phyloP scores from a whole-genome alignment of 106 monocot species.

The Apostasia ramifera region DNA sequence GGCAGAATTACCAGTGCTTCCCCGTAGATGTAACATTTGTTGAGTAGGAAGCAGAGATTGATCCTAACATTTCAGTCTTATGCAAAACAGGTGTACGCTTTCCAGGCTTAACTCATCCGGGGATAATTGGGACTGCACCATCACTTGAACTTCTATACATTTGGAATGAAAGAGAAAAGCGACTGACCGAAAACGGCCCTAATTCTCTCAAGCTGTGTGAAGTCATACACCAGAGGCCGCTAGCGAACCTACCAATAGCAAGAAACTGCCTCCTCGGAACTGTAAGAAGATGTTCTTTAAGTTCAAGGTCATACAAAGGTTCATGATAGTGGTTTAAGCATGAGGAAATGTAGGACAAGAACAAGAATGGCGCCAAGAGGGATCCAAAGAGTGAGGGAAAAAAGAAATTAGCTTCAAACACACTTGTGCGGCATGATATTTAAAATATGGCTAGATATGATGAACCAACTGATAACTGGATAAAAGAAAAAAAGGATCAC shows the following conservation, averaged over 20 bases:
- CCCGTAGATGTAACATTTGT: not conserved
- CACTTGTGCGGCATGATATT: too few species aligned
- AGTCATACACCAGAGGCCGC: conserved; percentile 68
- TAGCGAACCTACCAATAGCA: conserved; percentile 59
- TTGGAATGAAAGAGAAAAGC: conserved; percentile 83
- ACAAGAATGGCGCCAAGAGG: too few species aligned
- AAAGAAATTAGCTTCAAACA: too few species aligned
- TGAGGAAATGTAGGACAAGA: too few species aligned
- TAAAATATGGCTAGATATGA: too few species aligned
- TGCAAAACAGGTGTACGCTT: conserved; percentile 58
- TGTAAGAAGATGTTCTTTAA: conserved; percentile 20
- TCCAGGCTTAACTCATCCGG: conserved; percentile 79
- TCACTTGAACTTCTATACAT: conserved; percentile 71
- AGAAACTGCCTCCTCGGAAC: conserved; percentile 67
- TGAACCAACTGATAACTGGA: too few species aligned
- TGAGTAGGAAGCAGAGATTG: not conserved
- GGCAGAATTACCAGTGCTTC: too few species aligned
- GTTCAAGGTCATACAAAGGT: not conserved
- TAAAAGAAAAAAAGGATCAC: too few species aligned
- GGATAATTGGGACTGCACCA: conserved; percentile 77
- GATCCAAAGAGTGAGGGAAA: too few species aligned
- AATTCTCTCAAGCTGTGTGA: conserved; percentile 50
- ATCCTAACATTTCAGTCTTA: not conserved
- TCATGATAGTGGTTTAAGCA: not conserved
- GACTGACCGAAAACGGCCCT: conserved; percentile 36